Evolutionary conservation across 2,329 filamentous ascomycete species (phyloP), one percentile per base, ranked within the genome.

Genomic region (Penicillium sp.): DNA sequence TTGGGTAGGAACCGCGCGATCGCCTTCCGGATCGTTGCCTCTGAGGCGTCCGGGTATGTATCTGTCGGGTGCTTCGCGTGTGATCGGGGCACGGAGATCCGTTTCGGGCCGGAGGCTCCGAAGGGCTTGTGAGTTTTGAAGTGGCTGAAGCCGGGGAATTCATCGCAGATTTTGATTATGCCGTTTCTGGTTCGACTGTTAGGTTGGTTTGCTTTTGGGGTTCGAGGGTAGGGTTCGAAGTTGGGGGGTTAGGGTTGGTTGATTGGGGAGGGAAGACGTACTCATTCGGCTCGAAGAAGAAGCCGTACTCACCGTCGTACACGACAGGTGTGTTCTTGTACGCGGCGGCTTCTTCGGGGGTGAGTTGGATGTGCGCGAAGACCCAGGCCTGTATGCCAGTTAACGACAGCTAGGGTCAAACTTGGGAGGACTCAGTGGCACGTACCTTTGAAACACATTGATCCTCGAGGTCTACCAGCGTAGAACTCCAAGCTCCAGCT

Each of bases 101-200:
- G 26, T 11, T 52, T 51, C 0, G 56, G 47, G 7, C n/a, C 9
- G 9, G 47, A 0, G 13, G 56, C 23, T n/a, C 56, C 56, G 56
- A 31, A 58, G 23, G 56, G 56, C 6, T 52, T 23, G 21, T 58
- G 56, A 1, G 23, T 3, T 15, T 58, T 58, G 48, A 58, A 58
- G 26, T 35, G 56, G 2, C 80, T 81, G 66, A 85, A 86, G 2
- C 84, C 84, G 0, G 84, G 84, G 60, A 85, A 83, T 65, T 86
- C 84, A 62, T 86, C 84, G 49, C 75, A 76, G 49, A 77, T 71
- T 60, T 77, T 78, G 51, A 77, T 74, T 30, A 75, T 57, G 3
- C 78, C 76, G 48, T 52, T 21, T 23, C 56, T 58, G 23, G 2
- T 26, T 13, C 31, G 9, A 21, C 11, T 1, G 17, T 29, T 17